Conservation (phyloP, 345 rosid genomes). For the Citrus australasica region DNA sequence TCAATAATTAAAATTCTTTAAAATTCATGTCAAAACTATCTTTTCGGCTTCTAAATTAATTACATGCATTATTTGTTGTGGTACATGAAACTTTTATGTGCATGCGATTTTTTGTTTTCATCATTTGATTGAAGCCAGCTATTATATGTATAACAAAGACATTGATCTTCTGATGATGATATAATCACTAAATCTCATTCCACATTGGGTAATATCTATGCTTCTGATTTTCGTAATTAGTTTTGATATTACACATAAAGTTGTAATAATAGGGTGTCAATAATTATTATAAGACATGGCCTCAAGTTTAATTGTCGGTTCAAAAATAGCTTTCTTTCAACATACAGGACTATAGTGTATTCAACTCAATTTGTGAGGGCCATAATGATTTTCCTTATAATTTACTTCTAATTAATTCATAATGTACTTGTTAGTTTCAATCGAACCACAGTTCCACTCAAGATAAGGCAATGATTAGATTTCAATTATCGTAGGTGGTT, state of each 20-base stretch:
- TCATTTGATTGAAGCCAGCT: not conserved
- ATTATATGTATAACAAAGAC: not conserved
- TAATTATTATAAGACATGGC: not conserved
- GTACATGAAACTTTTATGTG: not conserved
- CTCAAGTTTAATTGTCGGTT: slow-evolving; percentile 15
- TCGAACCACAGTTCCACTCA: not conserved
- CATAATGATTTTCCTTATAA: slow-evolving; percentile 6
- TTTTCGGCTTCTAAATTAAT: not conserved
- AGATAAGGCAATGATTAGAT: slow-evolving; percentile 14
- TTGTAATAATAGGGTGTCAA: not conserved
- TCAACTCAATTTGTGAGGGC: not conserved
- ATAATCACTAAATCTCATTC: not conserved
- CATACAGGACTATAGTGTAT: not conserved
- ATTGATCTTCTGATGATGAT: not conserved
- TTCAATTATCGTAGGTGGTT: slow-evolving; percentile 8
- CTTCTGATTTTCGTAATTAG: not conserved
- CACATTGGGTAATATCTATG: not conserved
- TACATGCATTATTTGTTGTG: not conserved
- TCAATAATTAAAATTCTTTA: not conserved
- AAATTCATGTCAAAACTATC: not conserved
- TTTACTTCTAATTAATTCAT: not conserved
- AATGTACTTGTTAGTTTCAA: slow-evolving; percentile 10
- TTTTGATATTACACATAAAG: not conserved
- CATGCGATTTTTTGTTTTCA: not conserved
- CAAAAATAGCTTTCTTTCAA: slow-evolving; percentile 13